Evolutionary conservation across 1,284 basidiomycete species (phyloP).

Genomic region (Singerocomus rubriflavus): DNA sequence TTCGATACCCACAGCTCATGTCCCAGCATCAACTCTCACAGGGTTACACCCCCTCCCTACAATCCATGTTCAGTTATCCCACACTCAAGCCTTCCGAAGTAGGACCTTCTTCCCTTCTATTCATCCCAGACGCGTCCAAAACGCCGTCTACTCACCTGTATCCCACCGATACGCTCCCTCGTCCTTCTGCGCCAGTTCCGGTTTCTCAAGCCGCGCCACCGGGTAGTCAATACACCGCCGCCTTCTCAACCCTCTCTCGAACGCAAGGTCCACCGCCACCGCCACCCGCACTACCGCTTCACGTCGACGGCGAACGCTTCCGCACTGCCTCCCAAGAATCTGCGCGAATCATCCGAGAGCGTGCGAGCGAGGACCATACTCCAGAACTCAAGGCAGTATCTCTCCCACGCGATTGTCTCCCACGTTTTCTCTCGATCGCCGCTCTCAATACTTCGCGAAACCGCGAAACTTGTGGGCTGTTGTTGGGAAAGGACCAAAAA

Average conservation of each 20-base stretch:
- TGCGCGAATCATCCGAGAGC: slow-evolving; percentile 29
- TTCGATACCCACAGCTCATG: slow-evolving; percentile 55
- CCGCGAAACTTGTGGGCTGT: slow-evolving; percentile 63
- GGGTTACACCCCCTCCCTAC: slow-evolving; percentile 54
- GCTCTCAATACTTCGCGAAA: slow-evolving; percentile 56
- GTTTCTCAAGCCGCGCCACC: slow-evolving; percentile 9
- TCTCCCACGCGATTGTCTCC: slow-evolving; percentile 67
- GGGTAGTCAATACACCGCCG: slow-evolving; percentile 15
- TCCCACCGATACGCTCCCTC: slow-evolving; percentile 32
- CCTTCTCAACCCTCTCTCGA: slow-evolving; percentile 24
- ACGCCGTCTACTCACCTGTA: slow-evolving; percentile 31
- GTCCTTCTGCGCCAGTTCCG: slow-evolving; percentile 23
- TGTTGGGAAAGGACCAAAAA: slow-evolving; percentile 57
- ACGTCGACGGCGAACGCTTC: slow-evolving; percentile 21
- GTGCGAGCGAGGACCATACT: slow-evolving; percentile 25
- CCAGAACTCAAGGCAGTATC: slow-evolving; percentile 55
- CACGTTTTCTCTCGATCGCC: slow-evolving; percentile 70
- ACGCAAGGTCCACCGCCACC: slow-evolving; percentile 24
- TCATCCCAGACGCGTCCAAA: slow-evolving; percentile 33
- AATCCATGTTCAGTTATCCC: slow-evolving; percentile 49
- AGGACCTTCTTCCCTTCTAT: slow-evolving; percentile 29
- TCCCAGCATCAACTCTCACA: slow-evolving; percentile 53
- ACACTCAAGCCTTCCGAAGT: slow-evolving; percentile 33
- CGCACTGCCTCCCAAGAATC: slow-evolving; percentile 31
- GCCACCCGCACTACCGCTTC: slow-evolving; percentile 19